These are phyloP conservation scores for Mucor irregularis DNA, from an alignment of 371 early-diverging fungal genomes.

Conservation along the genomic window DNA sequence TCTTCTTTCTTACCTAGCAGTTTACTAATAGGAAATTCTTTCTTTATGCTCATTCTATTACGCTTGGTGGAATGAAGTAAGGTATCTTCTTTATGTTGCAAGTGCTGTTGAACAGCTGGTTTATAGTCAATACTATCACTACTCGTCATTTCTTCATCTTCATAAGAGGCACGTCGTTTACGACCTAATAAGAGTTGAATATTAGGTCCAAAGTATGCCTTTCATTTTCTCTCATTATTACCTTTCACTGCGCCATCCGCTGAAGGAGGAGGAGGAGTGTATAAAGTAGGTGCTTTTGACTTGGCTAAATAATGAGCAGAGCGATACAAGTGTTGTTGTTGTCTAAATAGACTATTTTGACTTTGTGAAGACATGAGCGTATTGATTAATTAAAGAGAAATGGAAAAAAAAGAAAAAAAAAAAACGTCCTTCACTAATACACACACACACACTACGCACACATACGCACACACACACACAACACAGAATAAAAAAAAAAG, in stretches of 20 bases:
- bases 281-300: constrained; percentile 30
- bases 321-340: constrained; percentile 36
- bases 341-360: constrained; percentile 36
- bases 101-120: not conserved
- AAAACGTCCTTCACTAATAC: not conserved
- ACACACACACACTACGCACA: not conserved
- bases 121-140: not conserved
- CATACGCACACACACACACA: not conserved
- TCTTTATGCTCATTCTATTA: constrained; percentile 15
- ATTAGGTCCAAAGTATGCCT: too few species aligned
- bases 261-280: constrained; percentile 27
- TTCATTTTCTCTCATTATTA: not conserved
- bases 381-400: not conserved
- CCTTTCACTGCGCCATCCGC: constrained; percentile 12
- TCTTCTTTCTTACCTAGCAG: constrained; percentile 20
- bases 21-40: constrained; percentile 31
- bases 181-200: constrained; percentile 13
- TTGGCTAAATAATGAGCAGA: constrained; percentile 28
- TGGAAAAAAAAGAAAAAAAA: not conserved
- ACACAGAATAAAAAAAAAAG: not conserved
- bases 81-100: constrained; percentile 11
- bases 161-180: constrained; percentile 25
- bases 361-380: constrained; percentile 18
- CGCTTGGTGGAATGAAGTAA: constrained; percentile 18
- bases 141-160: constrained; percentile 28